phyloP scores from a whole-genome alignment of 805 yeast species.

The Starmerella stigmatis region DNA sequence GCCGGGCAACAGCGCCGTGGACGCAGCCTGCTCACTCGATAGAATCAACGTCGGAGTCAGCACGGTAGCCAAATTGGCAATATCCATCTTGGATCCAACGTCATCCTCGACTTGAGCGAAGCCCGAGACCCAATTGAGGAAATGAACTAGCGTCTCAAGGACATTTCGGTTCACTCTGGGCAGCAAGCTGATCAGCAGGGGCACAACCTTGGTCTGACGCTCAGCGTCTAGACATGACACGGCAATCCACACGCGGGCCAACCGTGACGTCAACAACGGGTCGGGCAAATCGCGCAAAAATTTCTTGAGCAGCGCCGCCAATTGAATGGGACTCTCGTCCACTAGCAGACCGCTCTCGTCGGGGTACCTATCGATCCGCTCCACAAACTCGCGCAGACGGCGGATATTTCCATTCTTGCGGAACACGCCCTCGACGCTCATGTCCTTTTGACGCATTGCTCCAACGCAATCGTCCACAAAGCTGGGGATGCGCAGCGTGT shows the following conservation, averaged over 20 bases:
- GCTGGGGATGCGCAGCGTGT: constrained; percentile 66
- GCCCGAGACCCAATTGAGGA: constrained; percentile 90
- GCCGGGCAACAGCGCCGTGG: background rate
- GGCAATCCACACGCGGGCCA: constrained; percentile 71
- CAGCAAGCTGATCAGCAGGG: constrained; percentile 57
- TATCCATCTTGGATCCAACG: constrained; percentile 84
- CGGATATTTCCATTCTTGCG: constrained; percentile 93
- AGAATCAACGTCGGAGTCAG: constrained; percentile 84
- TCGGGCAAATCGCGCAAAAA: constrained; percentile 87
- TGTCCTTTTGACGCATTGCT: constrained; percentile 78
- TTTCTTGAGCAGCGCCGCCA: constrained; percentile 86
- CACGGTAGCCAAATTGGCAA: constrained; percentile 89
- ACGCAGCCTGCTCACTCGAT: constrained; percentile 37
- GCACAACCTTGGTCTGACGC: constrained; percentile 35
- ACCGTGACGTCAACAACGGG: constrained; percentile 66
- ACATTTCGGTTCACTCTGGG: constrained; percentile 76
- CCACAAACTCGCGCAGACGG: constrained; percentile 61
- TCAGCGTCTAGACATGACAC: constrained; percentile 28
- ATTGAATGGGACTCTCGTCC: constrained; percentile 74
- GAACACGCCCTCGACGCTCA: constrained; percentile 92
- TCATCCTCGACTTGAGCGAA: constrained; percentile 81
- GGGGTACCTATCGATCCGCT: constrained; percentile 63
- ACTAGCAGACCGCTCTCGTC: constrained; percentile 58
- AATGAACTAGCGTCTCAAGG: constrained; percentile 72
- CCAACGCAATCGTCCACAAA: constrained; percentile 76